phyloP scores from a whole-genome alignment of 805 yeast species.

The Wickerhamomyces hampshirensis region DNA sequence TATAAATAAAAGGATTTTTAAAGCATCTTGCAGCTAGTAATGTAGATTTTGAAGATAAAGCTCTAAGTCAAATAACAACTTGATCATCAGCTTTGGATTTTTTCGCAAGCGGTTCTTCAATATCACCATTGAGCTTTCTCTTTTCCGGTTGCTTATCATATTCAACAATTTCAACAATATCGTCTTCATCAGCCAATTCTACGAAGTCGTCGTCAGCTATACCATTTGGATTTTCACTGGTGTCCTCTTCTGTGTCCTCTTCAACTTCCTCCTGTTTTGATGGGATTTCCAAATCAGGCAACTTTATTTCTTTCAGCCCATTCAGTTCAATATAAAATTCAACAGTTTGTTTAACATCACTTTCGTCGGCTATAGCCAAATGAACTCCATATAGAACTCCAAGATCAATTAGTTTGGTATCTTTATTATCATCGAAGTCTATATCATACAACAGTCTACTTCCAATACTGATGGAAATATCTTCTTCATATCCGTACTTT shows the following conservation, averaged over 20 bases:
- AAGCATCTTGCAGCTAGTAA: too few species aligned
- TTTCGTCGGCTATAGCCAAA: conserved; percentile 74
- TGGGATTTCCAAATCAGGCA: conserved; percentile 33
- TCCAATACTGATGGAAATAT: conserved; percentile 53
- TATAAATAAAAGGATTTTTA: too few species aligned
- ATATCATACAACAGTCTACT: conserved; percentile 65
- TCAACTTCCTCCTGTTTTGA: conserved; percentile 17
- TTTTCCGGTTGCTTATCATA: conserved; percentile 18
- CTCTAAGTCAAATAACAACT: too few species aligned
- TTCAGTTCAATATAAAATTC: conserved; percentile 50
- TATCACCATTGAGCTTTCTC: too few species aligned
- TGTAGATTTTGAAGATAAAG: too few species aligned
- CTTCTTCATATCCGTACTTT: conserved; percentile 52
- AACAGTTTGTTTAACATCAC: conserved; percentile 55
- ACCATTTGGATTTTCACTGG: conserved; percentile 17
- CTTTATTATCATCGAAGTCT: conserved; percentile 80
- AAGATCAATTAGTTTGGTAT: conserved; percentile 41
- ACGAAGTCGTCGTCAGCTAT: too few species aligned
- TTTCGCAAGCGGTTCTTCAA: too few species aligned
- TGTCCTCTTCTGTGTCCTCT: conserved; percentile 22
- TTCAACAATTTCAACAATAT: conserved; percentile 18
- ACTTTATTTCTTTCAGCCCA: conserved; percentile 14
- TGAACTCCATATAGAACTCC: conserved; percentile 59
- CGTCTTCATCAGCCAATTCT: conserved; percentile 11
- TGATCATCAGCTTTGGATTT: conserved; percentile 8